Percentiles rank a stretch among this genome's conserved stretches.
Conservation (phyloP, 306 rosid species). For the Senna tora region DNA sequence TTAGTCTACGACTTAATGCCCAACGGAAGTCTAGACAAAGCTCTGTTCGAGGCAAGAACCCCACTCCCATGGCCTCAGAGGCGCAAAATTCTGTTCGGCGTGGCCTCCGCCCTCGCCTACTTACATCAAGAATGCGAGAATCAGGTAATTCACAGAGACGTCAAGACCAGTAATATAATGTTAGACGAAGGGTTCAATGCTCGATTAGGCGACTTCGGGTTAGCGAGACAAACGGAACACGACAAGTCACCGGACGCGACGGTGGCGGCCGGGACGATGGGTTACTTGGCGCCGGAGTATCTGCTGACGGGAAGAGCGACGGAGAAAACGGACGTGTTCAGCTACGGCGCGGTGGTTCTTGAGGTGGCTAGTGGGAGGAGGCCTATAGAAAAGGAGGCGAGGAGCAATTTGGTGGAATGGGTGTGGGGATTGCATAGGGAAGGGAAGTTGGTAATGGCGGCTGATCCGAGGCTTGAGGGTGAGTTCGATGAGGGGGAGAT, state of each 20-base stretch:
- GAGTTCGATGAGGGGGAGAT: conserved; percentile 76
- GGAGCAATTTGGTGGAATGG: conserved; percentile 93
- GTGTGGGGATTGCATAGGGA: conserved; percentile 91
- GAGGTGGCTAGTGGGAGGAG: conserved; percentile 96
- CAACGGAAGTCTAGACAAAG: conserved; percentile 95
- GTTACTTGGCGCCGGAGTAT: conserved; percentile 95
- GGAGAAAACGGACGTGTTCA: conserved; percentile 92
- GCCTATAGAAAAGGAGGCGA: conserved; percentile 79
- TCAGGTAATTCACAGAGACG: conserved; percentile 93
- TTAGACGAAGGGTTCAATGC: conserved; percentile 94
- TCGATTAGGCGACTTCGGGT: conserved; percentile 84
- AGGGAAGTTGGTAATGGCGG: conserved; percentile 67
- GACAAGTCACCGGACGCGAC: conserved; percentile 97
- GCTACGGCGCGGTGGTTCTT: conserved; percentile 93
- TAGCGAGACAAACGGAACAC: conserved; percentile 92
- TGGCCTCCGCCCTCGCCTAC: conserved; percentile 90
- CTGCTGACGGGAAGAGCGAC: conserved; percentile 85
- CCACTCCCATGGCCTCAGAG: conserved; percentile 81
- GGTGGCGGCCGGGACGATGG: conserved; percentile 98
- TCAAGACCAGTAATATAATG: conserved; percentile 93
- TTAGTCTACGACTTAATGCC: conserved; percentile 96
- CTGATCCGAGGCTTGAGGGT: conserved; percentile 64
- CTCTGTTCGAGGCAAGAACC: conserved; percentile 75
- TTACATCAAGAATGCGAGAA: conserved; percentile 97
- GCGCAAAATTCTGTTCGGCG: conserved; percentile 76